These are phyloP conservation scores for Athelia psychrophila DNA, from an alignment of 1,284 basidiomycete genomes.

Conservation along the genomic window DNA sequence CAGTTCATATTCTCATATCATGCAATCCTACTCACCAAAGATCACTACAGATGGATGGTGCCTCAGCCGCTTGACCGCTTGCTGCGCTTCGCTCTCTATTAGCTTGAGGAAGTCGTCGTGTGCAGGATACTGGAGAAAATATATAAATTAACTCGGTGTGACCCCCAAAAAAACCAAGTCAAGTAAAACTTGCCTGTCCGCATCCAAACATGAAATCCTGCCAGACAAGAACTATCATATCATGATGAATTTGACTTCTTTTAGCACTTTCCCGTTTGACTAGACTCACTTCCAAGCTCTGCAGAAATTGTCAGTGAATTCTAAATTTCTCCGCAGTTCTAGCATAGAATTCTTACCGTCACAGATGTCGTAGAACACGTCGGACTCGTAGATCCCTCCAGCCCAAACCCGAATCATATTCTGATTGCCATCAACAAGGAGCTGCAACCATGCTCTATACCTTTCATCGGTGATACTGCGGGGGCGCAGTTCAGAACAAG, in stretches of 20 bases:
- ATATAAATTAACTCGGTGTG: conserved; percentile 3
- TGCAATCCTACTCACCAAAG: conserved; percentile 49
- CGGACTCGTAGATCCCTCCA: conserved; percentile 79
- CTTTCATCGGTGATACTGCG: conserved; percentile 50
- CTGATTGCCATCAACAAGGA: conserved; percentile 78
- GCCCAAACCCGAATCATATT: conserved; percentile 87
- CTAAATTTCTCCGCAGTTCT: conserved; percentile 3
- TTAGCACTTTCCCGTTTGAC: conserved; percentile 35
- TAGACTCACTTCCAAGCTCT: conserved; percentile 68
- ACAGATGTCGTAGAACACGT: conserved; percentile 77
- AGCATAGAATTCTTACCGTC: conserved; percentile 58
- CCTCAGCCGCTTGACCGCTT: conserved; percentile 70
- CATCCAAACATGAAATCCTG: conserved; percentile 90
- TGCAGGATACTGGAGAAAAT: conserved; percentile 63
- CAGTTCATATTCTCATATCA: too few relatives aligned
- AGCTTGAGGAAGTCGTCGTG: conserved; percentile 68
- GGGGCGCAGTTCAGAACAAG: conserved; percentile 1
- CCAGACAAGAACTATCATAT: conserved; percentile 73
- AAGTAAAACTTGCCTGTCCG: conserved; percentile 51
- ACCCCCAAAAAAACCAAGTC: conserved; percentile 1
- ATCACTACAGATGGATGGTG: conserved; percentile 83
- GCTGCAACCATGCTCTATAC: conserved; percentile 71
- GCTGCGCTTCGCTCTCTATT: conserved; percentile 67
- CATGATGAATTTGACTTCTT: conserved; percentile 27
- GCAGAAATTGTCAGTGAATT: not conserved